These are phyloP conservation scores for Scutellaria barbata DNA, from an alignment of 257 asterid species.

Conservation along the genomic window DNA sequence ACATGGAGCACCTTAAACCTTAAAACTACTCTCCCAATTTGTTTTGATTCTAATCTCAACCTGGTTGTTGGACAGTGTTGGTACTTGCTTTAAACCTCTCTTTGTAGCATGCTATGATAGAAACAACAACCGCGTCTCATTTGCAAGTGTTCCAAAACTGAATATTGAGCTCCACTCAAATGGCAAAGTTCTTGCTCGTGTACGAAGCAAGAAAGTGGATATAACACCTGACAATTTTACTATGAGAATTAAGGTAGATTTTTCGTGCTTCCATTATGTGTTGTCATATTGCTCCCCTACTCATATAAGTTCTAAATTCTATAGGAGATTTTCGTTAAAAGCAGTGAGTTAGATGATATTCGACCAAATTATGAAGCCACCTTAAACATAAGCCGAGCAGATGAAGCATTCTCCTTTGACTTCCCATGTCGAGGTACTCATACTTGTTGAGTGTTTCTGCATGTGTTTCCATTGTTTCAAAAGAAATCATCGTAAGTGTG, in stretches of 20 bases:
- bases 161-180: slow-evolving; percentile 38
- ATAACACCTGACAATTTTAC: slow-evolving; percentile 37
- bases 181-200: slow-evolving; percentile 33
- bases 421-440: slow-evolving; percentile 39
- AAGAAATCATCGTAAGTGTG: too few species aligned
- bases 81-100: slow-evolving; percentile 44
- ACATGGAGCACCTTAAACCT: neutral
- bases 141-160: slow-evolving; percentile 41
- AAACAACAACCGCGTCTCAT: slow-evolving; percentile 44
- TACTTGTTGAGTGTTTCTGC: neutral
- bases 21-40: neutral
- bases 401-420: slow-evolving; percentile 40
- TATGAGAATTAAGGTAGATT: slow-evolving; percentile 48
- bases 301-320: neutral
- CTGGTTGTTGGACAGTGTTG: slow-evolving; percentile 50
- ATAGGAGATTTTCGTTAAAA: slow-evolving; percentile 47
- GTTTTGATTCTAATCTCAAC: neutral
- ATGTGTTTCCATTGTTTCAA: neutral
- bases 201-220: slow-evolving; percentile 32
- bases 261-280: too few species aligned
- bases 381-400: slow-evolving; percentile 42
- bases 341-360: slow-evolving; percentile 49
- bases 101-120: slow-evolving; percentile 51
- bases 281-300: too few species aligned
- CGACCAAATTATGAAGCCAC: slow-evolving; percentile 60